Evolutionary conservation across 2,329 filamentous ascomycete genomes (phyloP).

Genomic region (Teratosphaeria nubilosa): DNA sequence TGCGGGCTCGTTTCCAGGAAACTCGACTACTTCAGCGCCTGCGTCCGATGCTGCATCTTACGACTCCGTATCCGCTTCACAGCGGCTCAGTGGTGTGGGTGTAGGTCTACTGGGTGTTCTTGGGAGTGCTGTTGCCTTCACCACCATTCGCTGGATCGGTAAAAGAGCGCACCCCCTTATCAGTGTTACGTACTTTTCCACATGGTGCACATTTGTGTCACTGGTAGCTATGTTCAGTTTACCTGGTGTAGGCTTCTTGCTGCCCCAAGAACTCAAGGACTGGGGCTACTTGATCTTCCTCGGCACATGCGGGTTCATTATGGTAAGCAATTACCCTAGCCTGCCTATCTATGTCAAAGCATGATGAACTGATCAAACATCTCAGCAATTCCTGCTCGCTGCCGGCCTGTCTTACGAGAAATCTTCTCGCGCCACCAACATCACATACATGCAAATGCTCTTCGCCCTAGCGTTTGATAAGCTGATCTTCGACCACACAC

Average conservation of each 20-base stretch:
- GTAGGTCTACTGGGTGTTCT: slow-evolving; percentile 67
- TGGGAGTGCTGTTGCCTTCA: slow-evolving; percentile 64
- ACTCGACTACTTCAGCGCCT: slow-evolving; percentile 18
- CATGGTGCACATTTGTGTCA: slow-evolving; percentile 60
- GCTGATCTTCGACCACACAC: slow-evolving; percentile 51
- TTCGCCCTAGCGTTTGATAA: slow-evolving; percentile 58
- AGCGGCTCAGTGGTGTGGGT: slow-evolving; percentile 60
- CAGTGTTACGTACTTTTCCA: slow-evolving; percentile 73
- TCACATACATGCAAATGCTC: slow-evolving; percentile 62
- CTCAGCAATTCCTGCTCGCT: slow-evolving; percentile 68
- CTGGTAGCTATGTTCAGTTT: slow-evolving; percentile 47
- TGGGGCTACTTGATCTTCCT: slow-evolving; percentile 61
- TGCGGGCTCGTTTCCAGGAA: slow-evolving; percentile 12
- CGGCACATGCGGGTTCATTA: slow-evolving; percentile 64
- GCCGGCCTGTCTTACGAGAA: slow-evolving; percentile 64
- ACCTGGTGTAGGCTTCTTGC: slow-evolving; percentile 46
- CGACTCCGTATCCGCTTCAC: slow-evolving; percentile 44
- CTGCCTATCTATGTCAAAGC: too few relatives aligned
- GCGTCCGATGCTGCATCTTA: slow-evolving; percentile 26
- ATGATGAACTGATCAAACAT: too few relatives aligned
- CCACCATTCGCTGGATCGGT: slow-evolving; percentile 69
- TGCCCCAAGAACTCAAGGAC: slow-evolving; percentile 45
- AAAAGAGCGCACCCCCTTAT: slow-evolving; percentile 71
- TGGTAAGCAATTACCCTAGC: slow-evolving; percentile 34
- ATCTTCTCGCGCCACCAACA: slow-evolving; percentile 50